Base-by-base conservation (phyloP, 345 rosid species). In the Lenwebbia sp. region DNA sequence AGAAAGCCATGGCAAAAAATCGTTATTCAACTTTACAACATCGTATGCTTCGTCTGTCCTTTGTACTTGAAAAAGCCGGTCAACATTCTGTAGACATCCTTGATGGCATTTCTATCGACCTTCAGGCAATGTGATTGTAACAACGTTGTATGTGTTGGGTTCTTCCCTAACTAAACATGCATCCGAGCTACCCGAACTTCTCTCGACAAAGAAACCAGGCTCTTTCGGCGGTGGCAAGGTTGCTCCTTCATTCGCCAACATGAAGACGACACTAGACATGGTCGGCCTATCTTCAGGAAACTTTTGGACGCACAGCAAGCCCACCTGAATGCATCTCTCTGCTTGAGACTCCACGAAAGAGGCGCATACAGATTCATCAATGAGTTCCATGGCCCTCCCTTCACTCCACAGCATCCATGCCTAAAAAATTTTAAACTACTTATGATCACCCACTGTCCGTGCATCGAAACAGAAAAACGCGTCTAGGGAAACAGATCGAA, bases 361-460 rank as follows among this genome's bases (percentile, higher is more conserved):
- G 26, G 74, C 86, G 13, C 82, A 40, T 28, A 81, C 6, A 37
- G 44, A 23, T 65, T 85, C 52, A 82, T 89, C 90, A 50, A 86
- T 84, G 54, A 89, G 60, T 17, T 89, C 82, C 14, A 10, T 14
- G 58, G 41, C 78, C 58, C 54, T 84, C 82, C 82, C 56, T 44
- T 83, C 82, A 7, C 6, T 83, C 90, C 92, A 90, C 40, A 90
- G 23, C 52, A 84, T 28, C 88, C 92, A 89, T 76, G 90, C 89
- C 92, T 91, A 51, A 44, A 54, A 76, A n/a, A 14, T 26, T 57
- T 26, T 10, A 15, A 84, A 50, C 86, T 26, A 17, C 25, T 25
- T 23, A 7, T 60, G 33, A 41, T 65, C 76, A 65, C 8, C 76
- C 76, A 14, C 2, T 33, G 13, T 17, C 25, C 25, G 0, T 19